Evolutionary conservation across 2,329 filamentous ascomycete species (phyloP), one percentile per base, ranked within the genome.

Genomic region (Madurella fahalii): DNA sequence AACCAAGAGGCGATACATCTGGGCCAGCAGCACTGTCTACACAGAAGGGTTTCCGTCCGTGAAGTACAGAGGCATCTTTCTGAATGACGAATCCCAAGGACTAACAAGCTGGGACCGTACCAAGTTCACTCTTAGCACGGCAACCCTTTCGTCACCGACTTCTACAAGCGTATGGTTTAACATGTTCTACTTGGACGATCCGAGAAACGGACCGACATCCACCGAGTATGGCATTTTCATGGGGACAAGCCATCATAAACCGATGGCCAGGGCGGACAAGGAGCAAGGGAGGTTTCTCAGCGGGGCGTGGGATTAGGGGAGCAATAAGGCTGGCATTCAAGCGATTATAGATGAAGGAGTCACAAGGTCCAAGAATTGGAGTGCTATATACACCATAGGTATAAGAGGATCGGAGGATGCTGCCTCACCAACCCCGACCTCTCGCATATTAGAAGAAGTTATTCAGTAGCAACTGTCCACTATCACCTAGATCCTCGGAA

Each of bases 71-170:
- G 81, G 80, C 17, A 76, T 84, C 61, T 84, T 84, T 65, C 71
- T 84, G 66, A 84, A 84, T 58, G 81, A 84, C 56, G 80, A 84
- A 58, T 76, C 78, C 3, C 81, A 80, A 0, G 77, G 75, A 4
- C 66, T 84, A 48, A 81, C 79, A 0, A 76, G 76, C 25, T 83
- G 78, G 75, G 72, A 78, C 9, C 72, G 76, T 49, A 71, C 69
- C 13, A 77, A 75, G 42, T 82, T 76, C 51, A 63, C 57, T 25
- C n/a, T 52, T 1, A 61, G 58, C 42, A 64, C 42, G 58, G 61
- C 18, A 63, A 57, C 46, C 53, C 63, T 9, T 68, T 67, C 46
- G 73, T 74, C 45, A 71, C 74, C 5, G 71, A 77, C 7, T 83
- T 83, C 64, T 83, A 83, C 65, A 70, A 71, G 12, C 73, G 71